Evolutionary conservation across 2,329 filamentous ascomycete species (phyloP), one percentile per base, ranked within the genome.

Genomic region (Metarhizium humberi): DNA sequence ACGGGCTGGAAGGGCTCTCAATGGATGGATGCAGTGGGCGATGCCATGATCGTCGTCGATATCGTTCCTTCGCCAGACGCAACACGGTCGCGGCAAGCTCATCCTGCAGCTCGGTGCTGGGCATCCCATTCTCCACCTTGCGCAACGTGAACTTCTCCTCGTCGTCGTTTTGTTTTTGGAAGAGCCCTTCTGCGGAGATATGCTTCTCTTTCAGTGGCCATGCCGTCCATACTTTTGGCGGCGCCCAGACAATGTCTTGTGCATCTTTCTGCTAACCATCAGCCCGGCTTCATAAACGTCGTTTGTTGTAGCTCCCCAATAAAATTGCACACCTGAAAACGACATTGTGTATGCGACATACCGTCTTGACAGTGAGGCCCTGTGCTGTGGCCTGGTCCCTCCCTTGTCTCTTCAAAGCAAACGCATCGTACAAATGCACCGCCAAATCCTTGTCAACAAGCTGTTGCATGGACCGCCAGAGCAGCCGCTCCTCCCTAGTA

Each of bases 351-450:
- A 43, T 16, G 4, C 36, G 25, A 51, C 50, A 43, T 46, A 67
- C 69, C 56, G 60, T 65, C 56, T 61, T 62, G 32, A 69, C 56
- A 10, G 62, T 61, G n/a, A 71, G 54, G 47, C 64, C 62, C 20
- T 61, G 54, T 2, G 64, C 66, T 48, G 62, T 65, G 53, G 54
- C 65, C 30, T 60, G 54, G 46, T 67, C 60, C 40, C 57, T 61
- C 6, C 59, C 64, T 40, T 61, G 62, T 54, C 62, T 62, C 67
- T 86, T 90, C 54, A 95, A 73, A 40, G 79, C 79, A 71, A 87
- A 86, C 0, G 86, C 78, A 68, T 94, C 90, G 72, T 89, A 95
- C 5, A 96, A 73, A 71, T 96, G 92, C 48, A 85, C 71, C 0
- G 82, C 77, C 11, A 96, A 73, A 65, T 96, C 86, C 53, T 79